Evolutionary conservation across 345 rosid genomes (phyloP), one percentile per base, ranked within the genome.

Genomic region (Populus nigra): DNA sequence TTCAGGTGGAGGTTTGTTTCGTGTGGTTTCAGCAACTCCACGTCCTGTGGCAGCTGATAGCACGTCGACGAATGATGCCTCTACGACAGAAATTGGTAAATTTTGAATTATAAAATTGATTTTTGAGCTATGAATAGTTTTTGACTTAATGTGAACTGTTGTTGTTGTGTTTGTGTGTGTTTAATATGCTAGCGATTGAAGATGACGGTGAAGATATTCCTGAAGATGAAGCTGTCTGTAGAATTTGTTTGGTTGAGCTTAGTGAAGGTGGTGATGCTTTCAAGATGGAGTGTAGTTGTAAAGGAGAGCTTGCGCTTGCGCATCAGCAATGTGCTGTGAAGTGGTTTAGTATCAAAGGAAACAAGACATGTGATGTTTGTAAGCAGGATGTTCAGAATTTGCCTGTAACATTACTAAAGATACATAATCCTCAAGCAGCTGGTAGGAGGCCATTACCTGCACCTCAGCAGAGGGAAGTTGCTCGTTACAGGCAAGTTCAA

Each of bases 241-340:
- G 92, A 74, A 89, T 89, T 66, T 89, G 92, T 82, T 29, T 85
- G 81, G 84, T 88, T 39, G 90, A 89, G 80, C 87, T 89, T 22
- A 59, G 83, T 36, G 90, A 86, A 86, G 89, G 92, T 71, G 89
- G 89, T 20, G 89, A 88, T 65, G 84, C 85, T 43, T 79, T 89
- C 7, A 89, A 87, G 84, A 78, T 89, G 92, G 92, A 88, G 65
- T 89, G 92, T 77, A 87, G 90, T 84, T 89, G 92, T 82, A 89
- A 84, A 73, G 92, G 90, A 71, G 92, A 85, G 74, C 90, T 87
- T 65, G 92, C 92, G 5, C 88, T 89, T n/a, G 89, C 92, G n/a
- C 92, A 89, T 57, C 76, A 87, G 79, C 89, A 86, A 41, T 89
- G 92, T 77, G 88, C 87, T 16, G 79, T 89, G 69, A 89, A 89